A percentile compares a stretch with the other conserved stretches of the same genome.
These are phyloP conservation scores for Dothidotthia symphoricarpi DNA, from an alignment of 2,329 filamentous ascomycete species.

Conservation along the genomic window DNA sequence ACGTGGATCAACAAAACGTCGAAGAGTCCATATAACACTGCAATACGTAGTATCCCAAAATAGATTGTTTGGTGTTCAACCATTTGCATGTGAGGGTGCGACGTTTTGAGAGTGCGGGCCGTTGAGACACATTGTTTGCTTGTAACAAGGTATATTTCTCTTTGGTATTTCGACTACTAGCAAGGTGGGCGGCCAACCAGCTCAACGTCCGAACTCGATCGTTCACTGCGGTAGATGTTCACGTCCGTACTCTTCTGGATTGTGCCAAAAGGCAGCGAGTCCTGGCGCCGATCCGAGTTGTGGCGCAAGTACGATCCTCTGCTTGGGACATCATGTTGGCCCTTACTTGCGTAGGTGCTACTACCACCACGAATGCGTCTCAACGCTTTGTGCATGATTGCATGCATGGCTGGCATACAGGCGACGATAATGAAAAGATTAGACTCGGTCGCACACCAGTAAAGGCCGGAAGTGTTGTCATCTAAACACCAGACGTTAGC, in stretches of 20 bases:
- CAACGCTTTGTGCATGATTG: slow-evolving; percentile 17
- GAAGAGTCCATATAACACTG: too few relatives aligned
- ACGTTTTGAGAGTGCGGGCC: too few relatives aligned
- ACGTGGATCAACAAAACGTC: too few relatives aligned
- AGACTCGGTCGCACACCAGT: slow-evolving; percentile 28
- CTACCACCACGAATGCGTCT: slow-evolving; percentile 11
- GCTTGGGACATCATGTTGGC: slow-evolving; percentile 11
- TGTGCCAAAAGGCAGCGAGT: slow-evolving; percentile 18
- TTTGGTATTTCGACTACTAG: too few relatives aligned
- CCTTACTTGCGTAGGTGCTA: slow-evolving; percentile 15
- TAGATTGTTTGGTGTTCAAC: too few relatives aligned
- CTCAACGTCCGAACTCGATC: slow-evolving; percentile 22
- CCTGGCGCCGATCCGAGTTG: slow-evolving; percentile 10
- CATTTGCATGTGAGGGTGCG: too few relatives aligned
- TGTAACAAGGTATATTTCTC: too few relatives aligned
- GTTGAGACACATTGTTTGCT: too few relatives aligned
- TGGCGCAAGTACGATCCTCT: slow-evolving; percentile 20
- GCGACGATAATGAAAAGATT: slow-evolving; percentile 29
- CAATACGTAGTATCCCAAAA: too few relatives aligned
- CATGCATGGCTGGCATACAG: slow-evolving; percentile 30
- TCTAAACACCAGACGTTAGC: slow-evolving; percentile 9
- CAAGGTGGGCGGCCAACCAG: too few relatives aligned
- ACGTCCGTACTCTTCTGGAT: slow-evolving; percentile 26
- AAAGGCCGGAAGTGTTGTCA: slow-evolving; percentile 25
- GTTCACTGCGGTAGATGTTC: slow-evolving; percentile 16